phyloP scores from a whole-genome alignment of 495 filamentous ascomycete genomes.

The Talaromyces nanjingensis region DNA sequence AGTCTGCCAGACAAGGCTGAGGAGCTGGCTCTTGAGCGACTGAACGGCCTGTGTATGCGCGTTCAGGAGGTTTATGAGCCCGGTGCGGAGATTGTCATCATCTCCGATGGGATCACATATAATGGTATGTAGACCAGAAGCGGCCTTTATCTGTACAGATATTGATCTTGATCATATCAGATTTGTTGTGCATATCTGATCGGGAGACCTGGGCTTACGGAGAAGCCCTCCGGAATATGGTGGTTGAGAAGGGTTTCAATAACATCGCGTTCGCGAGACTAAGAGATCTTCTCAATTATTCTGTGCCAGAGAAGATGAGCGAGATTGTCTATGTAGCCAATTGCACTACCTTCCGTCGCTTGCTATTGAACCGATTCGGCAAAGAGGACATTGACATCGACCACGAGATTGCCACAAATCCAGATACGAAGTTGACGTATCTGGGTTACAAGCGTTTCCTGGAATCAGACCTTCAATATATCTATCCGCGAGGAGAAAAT shows the following conservation, averaged over 20 bases:
- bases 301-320: conserved; percentile 25
- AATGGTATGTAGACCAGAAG: conserved; percentile 29
- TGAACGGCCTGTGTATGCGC: conserved; percentile 33
- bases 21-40: conserved; percentile 40
- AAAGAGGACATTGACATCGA: conserved; percentile 26
- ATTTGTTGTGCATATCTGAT: conserved; percentile 44
- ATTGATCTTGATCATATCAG: conserved; percentile 14
- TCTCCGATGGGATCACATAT: conserved; percentile 47
- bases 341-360: conserved; percentile 32
- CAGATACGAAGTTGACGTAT: conserved; percentile 39
- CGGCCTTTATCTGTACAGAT: background rate
- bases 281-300: conserved; percentile 31
- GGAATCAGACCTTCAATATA: conserved; percentile 35
- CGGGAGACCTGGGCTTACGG: conserved; percentile 45
- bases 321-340: conserved; percentile 38
- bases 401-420: conserved; percentile 28
- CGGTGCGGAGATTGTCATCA: conserved; percentile 40
- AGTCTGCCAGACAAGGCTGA: conserved; percentile 44
- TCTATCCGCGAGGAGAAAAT: conserved; percentile 30
- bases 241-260: conserved; percentile 27
- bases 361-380: conserved; percentile 29
- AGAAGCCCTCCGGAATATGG: conserved; percentile 36
- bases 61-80: conserved; percentile 38
- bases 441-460: conserved; percentile 42
- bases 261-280: conserved; percentile 29